Evolutionary conservation across 176 grass and related monocot genomes (phyloP).

Genomic region (Melocanna baccifera): DNA sequence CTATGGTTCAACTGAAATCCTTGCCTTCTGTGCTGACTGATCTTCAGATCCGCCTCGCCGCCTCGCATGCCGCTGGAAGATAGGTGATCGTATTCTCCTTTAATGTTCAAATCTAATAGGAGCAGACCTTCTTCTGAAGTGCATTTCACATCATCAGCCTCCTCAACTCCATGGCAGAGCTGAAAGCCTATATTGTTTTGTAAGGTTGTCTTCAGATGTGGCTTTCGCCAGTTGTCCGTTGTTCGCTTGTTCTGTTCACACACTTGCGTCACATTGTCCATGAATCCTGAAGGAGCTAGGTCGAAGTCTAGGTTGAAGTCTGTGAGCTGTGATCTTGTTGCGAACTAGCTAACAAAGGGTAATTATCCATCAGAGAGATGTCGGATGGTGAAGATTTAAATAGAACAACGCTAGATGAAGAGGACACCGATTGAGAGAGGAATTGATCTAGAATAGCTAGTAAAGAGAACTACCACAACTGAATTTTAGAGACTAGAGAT

Average conservation of each 20-base stretch:
- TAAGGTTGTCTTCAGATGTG: slow-evolving; percentile 43
- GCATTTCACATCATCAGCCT: slow-evolving; percentile 43
- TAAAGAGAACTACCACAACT: too few relatives aligned
- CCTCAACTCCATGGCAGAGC: slow-evolving; percentile 41
- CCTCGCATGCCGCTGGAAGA: slow-evolving; percentile 37
- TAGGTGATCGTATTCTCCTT: slow-evolving; percentile 55
- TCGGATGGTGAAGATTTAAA: too few relatives aligned
- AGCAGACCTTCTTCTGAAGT: slow-evolving; percentile 35
- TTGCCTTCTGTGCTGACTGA: slow-evolving; percentile 49
- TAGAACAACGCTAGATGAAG: too few relatives aligned
- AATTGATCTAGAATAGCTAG: too few relatives aligned
- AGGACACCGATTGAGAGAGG: too few relatives aligned
- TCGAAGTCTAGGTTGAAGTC: too few relatives aligned
- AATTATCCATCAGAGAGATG: too few relatives aligned
- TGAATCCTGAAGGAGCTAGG: slow-evolving; percentile 64
- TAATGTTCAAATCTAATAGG: slow-evolving; percentile 81
- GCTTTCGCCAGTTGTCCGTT: slow-evolving; percentile 39
- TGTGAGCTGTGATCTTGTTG: slow-evolving; percentile 55
- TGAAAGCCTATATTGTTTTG: slow-evolving; percentile 41
- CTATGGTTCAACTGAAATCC: slow-evolving; percentile 23
- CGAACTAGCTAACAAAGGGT: too few relatives aligned
- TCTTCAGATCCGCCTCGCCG: slow-evolving; percentile 42
- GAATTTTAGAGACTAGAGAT: too few relatives aligned
- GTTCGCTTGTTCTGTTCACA: slow-evolving; percentile 53
- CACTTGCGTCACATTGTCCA: slow-evolving; percentile 47